Base-by-base conservation (phyloP, 1,139 yeast genomes). In the Zygoascus sp. region DNA sequence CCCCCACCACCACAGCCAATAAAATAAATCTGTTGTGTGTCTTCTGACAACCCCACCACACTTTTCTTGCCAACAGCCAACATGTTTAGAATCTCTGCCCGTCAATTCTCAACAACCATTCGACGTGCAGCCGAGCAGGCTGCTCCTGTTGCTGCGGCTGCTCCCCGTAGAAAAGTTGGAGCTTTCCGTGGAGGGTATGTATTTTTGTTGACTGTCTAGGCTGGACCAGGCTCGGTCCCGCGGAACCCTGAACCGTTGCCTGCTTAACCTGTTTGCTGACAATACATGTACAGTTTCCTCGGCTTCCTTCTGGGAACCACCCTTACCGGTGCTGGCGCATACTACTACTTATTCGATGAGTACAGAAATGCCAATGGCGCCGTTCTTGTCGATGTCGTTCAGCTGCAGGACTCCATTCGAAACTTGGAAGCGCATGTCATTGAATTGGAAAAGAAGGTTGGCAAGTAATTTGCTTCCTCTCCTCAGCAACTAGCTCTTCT, bases 251-350 rank as follows among this genome's bases (percentile, higher is more conserved):
- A n/a, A n/a, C n/a, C n/a, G n/a, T n/a, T n/a, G n/a, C n/a, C n/a
- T n/a, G n/a, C n/a, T n/a, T n/a, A n/a, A n/a, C n/a, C n/a, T n/a
- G n/a, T n/a, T n/a, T n/a, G n/a, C n/a, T n/a, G n/a, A n/a, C n/a
- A n/a, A n/a, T n/a, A n/a, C n/a, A 10, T n/a, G 15, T 17, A 2
- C 20, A 58, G 61, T 2, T 51, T 59, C 40, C 51, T 82, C 47
- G 96, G 96, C 1, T 87, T 87, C 65, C 73, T 87, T 51, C 72
- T 82, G 34, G 96, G 96, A 40, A 84, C 83, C 39, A 73, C 87
- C 20, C 65, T 74, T 53, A 83, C 95, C 21, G 92, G 95, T 1
- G 77, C 76, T 47, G 86, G 79, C 8, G 81, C 92, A 10, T 87
- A 86, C 70, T 83, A 79, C 65, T 87, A 85, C 66, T 72, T 86